Percentiles rank a stretch among this genome's conserved stretches.
phyloP scores from a whole-genome alignment of 257 asterid genomes.

The Plantago ovata region DNA sequence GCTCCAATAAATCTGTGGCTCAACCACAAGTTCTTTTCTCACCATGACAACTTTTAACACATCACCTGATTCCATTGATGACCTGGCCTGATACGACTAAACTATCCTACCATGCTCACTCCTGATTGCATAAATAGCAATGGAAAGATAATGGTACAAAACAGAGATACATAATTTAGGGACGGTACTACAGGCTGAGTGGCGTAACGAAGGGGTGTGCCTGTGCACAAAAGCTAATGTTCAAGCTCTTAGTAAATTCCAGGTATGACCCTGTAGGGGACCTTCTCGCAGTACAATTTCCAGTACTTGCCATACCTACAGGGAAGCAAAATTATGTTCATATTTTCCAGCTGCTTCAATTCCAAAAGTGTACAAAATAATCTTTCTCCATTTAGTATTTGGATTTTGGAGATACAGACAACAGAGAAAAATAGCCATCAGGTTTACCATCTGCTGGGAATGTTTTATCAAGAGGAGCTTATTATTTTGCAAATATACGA shows the following conservation, averaged over 20 bases:
- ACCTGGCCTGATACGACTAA: not conserved
- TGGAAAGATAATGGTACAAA: not conserved
- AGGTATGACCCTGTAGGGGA: slow-evolving; percentile 64
- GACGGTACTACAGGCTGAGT: not conserved
- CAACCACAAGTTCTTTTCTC: too few species aligned
- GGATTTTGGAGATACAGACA: not conserved
- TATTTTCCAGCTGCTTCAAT: not conserved
- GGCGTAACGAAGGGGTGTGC: not conserved
- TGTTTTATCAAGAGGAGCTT: not conserved
- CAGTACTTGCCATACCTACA: slow-evolving; percentile 91
- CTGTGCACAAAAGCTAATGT: not conserved
- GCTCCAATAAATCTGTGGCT: too few species aligned
- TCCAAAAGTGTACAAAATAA: not conserved
- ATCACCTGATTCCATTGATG: too few species aligned
- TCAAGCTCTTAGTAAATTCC: slow-evolving; percentile 56
- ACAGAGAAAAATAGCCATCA: not conserved
- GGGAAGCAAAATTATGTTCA: slow-evolving; percentile 15
- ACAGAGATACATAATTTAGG: not conserved
- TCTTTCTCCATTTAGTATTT: not conserved
- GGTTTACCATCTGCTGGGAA: not conserved
- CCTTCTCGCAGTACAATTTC: slow-evolving; percentile 90
- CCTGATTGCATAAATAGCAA: not conserved
- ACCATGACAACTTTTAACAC: too few species aligned
- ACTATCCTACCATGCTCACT: not conserved
- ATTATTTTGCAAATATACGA: not conserved